These are phyloP conservation scores for Cantharellus cinnabarinus DNA, from an alignment of 768 basidiomycete species.

Conservation along the genomic window DNA sequence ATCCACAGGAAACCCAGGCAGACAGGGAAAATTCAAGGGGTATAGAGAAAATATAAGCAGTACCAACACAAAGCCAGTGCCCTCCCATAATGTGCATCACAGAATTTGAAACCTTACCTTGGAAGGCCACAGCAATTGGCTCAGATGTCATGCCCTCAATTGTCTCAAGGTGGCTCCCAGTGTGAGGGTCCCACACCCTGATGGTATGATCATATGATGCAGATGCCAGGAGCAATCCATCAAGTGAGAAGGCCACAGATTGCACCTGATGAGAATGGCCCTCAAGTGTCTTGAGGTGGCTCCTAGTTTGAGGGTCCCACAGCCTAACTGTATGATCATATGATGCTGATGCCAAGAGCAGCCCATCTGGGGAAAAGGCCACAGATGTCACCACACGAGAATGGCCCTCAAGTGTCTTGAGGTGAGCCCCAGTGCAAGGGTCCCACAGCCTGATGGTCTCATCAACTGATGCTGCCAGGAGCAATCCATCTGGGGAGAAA, in stretches of 20 bases:
- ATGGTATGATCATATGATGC: conserved; percentile 2
- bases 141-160: no score
- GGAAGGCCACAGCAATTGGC: no score
- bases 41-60: no score
- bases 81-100: no score
- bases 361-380: conserved; percentile 5
- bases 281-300: not conserved
- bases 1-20: no score
- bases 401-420: conserved; percentile 1
- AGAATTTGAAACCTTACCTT: no score
- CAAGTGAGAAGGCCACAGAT: conserved; percentile 4
- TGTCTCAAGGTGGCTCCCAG: conserved; percentile 11
- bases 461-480: conserved; percentile 2
- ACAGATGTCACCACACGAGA: not conserved
- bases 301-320: conserved; percentile 1
- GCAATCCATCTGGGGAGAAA: conserved; percentile 1
- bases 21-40: no score
- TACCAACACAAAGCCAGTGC: no score
- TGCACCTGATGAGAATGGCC: not conserved
- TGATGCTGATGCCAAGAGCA: conserved; percentile 3
- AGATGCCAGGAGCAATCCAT: conserved; percentile 2
- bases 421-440: not conserved
- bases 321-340: conserved; percentile 3
- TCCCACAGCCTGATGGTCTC: conserved; percentile 1
- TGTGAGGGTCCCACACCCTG: conserved; percentile 1